Evolutionary conservation across 345 rosid species (phyloP), one percentile per base, ranked within the genome.

Genomic region (Lumnitzera racemosa): DNA sequence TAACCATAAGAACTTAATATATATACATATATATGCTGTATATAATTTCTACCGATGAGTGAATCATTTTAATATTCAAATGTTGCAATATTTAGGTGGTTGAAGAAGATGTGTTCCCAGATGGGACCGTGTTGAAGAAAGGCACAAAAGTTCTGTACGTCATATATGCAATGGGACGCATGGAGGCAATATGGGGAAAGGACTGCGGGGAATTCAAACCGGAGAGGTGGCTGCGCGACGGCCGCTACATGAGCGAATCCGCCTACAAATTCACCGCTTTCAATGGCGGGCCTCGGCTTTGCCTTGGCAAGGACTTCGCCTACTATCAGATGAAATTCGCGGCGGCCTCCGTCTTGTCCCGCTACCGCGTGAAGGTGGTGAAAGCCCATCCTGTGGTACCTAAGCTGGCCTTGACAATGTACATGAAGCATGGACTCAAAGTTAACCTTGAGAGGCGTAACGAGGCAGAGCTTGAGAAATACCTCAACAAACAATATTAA

Each of bases 251-350:
- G 74, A 90, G 96, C 66, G 90, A 94, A 57, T 90, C 99, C 0
- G 91, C 99, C 47, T 94, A 90, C 86, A 71, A 83, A 57, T 94
- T 94, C 79, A 80, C 97, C 0, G 95, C 97, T 51, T 94, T 94
- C 80, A 94, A 94, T 11, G 97, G 97, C 0, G 96, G 99, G 6
- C 97, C 99, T 53, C 74, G 97, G 0, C 89, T 94, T 3, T 94
- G 97, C 70, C 57, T 94, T 20, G 99, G 99, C 63, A 90, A 88
- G 71, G 97, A 94, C 55, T 94, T 94, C 47, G 97, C 96, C 7
- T 90, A 88, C 73, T 90, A 90, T 57, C 99, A 94, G 65, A 94
- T 94, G 96, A 90, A 84, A 67, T 80, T 75, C 31, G 75, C 63
- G 3, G 89, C 91, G 1, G 95, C 99, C 17, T 84, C 99, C 8